Evolutionary conservation across 305 asterid species (phyloP), one percentile per base, ranked within the genome.

Genomic region (Rubia balearica): DNA sequence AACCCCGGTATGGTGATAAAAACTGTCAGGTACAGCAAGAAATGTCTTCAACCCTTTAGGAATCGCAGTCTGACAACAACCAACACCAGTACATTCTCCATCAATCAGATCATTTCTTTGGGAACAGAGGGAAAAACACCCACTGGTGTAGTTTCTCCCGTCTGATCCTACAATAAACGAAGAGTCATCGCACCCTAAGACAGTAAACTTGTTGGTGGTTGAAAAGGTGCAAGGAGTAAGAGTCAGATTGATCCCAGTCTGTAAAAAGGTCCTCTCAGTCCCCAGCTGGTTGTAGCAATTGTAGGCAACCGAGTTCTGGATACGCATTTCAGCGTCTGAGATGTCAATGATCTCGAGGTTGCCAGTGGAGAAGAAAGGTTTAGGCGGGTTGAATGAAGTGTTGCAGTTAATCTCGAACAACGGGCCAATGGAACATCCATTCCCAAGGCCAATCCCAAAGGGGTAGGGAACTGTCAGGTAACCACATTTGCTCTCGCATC

Each of bases 131-230:
- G 90, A 69, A 1, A 78, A 1, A 13, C 91, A 88, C 0, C 95
- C 91, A 3, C 73, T 71, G 4, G 71, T 38, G 80, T 79, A 83
- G 42, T 74, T 71, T 0, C 82, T 80, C 0, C 81, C 90, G 5
- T 42, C 22, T 0, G 45, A 36, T 9, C 87, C 90, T 0, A 11
- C 0, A 2, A 87, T 55, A 13, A 87, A 0, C 0, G 81, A 80
- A 0, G 60, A 1, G 2, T 85, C 92, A 22, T 87, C 85, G 12
- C 97, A 91, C 10, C 96, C 97, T 1, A 89, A 22, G 0, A 83
- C 70, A 0, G 82, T 81, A 61, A 87, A 79, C 74, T 70, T 77
- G 79, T 89, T 90, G 0, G 30, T 17, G 0, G 75, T 78, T 0
- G 96, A 85, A 33, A 84, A 80, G 5, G 82, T 79, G 43, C 21